These are phyloP conservation scores for Reutealis trisperma DNA, from an alignment of 345 rosid genomes.

Conservation along the genomic window DNA sequence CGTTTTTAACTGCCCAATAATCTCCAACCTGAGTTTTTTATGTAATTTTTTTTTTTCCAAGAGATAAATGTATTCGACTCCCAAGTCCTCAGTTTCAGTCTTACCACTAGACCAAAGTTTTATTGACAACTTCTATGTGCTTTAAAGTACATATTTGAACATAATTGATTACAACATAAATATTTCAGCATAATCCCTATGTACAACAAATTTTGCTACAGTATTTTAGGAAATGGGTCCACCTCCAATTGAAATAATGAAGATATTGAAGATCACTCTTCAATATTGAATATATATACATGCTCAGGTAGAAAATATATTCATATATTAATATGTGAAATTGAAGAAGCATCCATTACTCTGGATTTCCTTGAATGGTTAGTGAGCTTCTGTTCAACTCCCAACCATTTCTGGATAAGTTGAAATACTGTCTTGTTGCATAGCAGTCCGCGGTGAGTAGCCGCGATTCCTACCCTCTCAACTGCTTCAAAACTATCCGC, in stretches of 20 bases:
- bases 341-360: conserved; percentile 56
- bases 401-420: conserved; percentile 68
- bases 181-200: neutral
- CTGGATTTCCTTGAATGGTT: conserved; percentile 39
- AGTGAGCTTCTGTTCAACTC: conserved; percentile 43
- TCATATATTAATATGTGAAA: neutral
- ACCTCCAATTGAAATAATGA: neutral
- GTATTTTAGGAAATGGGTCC: too few relatives aligned
- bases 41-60: too few relatives aligned
- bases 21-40: too few relatives aligned
- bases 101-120: too few relatives aligned
- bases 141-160: neutral
- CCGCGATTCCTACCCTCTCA: conserved; percentile 66
- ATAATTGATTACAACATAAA: too few relatives aligned
- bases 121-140: too few relatives aligned
- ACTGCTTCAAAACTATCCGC: conserved; percentile 63
- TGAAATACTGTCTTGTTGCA: conserved; percentile 51
- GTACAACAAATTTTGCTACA: neutral
- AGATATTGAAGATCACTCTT: too few relatives aligned
- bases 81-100: too few relatives aligned
- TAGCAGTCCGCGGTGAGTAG: conserved; percentile 63
- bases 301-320: neutral
- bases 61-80: too few relatives aligned
- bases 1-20: too few relatives aligned
- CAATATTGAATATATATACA: too few relatives aligned